Evolutionary conservation across 148 eudicot species (phyloP), one percentile per base, ranked within the genome.

Genomic region (Arbutus unedo): DNA sequence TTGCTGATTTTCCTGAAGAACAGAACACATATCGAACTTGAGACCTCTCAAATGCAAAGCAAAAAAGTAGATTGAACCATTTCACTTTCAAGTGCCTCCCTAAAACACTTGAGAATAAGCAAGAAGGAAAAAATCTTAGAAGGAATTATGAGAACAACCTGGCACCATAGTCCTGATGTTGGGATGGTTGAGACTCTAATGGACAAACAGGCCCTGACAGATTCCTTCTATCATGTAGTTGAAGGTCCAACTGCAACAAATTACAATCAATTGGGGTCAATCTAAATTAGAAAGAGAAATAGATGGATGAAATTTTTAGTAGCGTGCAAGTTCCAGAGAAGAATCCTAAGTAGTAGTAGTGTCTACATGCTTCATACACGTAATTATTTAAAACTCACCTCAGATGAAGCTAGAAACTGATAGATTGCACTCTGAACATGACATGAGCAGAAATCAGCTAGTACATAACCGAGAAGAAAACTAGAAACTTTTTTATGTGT

Each of bases 391-490:
- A 60, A 84, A 80, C 82, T 81, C 62, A 93, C 97, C 94, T 89
- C 90, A 50, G 90, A 86, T 16, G 92, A 89, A 43, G 93, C 86
- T 68, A 93, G 76, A 81, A 88, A 91, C 82, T 91, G 83, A 84
- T 93, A 93, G 18, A 89, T 51, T 54, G 93, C 91, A 89, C 97
- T 91, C 97, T 93, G 92, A 67, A 70, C 74, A 85, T 64, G 67
- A 83, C 56, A 81, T 44, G 62, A 82, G 87, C 56, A 68, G 57
- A 57, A 47, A 71, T 8, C 8, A 68, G 45, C 49, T 23, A 78
- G 71, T 21, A 82, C 25, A 70, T 5, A 18, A 15, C 19, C 43
- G 54, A n/a, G 76, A 67, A 31, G 77, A 66, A 77, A 70, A 78
- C 57, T 49, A 82, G 19, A n/a, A n/a, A 31, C 38, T 31, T 55